A percentile compares a stretch with the other conserved stretches of the same genome.
These are phyloP conservation scores for Solanum chmielewskii DNA, from an alignment of 257 asterid species.

Conservation along the genomic window DNA sequence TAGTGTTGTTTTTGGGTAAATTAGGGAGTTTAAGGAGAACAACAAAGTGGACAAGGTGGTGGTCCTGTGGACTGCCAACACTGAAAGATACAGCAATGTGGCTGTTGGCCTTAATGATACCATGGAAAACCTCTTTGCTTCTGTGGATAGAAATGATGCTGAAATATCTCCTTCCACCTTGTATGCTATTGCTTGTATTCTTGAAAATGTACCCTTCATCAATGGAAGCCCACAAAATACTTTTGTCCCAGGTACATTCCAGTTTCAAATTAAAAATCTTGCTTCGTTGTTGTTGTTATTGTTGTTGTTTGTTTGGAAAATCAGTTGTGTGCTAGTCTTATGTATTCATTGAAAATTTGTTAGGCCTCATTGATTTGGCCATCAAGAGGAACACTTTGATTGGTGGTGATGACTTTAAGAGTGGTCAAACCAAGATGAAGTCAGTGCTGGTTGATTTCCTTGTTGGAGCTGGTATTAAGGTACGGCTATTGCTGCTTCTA, in stretches of 20 bases:
- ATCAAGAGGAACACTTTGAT: conserved; percentile 72
- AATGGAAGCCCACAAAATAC: conserved; percentile 99
- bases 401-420: conserved; percentile 97
- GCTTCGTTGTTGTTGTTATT: not conserved
- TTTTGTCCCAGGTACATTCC: conserved; percentile 68
- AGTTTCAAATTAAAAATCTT: not conserved
- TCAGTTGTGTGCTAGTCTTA: not conserved
- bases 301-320: not conserved
- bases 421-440: conserved; percentile 98
- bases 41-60: conserved; percentile 79
- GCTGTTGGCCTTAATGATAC: conserved; percentile 89
- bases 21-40: conserved; percentile 86
- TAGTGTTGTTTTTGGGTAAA: not conserved
- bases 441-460: conserved; percentile 96
- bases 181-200: conserved; percentile 65
- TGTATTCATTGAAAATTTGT: not conserved
- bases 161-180: conserved; percentile 91
- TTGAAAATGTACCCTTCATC: conserved; percentile 76
- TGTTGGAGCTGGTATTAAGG: conserved; percentile 99
- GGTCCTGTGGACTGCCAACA: conserved; percentile 95
- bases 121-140: conserved; percentile 58
- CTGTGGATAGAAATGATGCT: conserved; percentile 65
- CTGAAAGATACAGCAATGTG: conserved; percentile 90
- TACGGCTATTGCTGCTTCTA: conserved; percentile 1
- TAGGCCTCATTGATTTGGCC: conserved; percentile 86